Percentiles rank a stretch among this genome's conserved stretches.
phyloP scores from a whole-genome alignment of 768 basidiomycete species.

The Termitomyces sp. region DNA sequence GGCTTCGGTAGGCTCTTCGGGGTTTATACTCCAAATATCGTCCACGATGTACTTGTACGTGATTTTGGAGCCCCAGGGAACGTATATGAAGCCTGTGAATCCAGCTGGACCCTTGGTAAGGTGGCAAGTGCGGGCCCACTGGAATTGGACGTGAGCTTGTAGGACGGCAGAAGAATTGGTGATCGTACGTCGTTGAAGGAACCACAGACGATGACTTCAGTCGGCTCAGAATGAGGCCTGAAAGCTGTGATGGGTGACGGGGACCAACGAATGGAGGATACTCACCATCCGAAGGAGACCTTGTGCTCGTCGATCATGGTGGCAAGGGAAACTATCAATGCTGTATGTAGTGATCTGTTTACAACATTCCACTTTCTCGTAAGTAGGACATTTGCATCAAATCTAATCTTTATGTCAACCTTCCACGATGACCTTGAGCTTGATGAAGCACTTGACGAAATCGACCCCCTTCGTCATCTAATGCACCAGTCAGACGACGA shows the following conservation, averaged over 20 bases:
- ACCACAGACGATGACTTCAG: constrained; percentile 65
- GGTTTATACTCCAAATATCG: constrained; percentile 53
- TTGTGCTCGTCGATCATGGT: constrained; percentile 31
- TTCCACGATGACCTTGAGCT: constrained; percentile 31
- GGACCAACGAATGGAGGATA: neutral
- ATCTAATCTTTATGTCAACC: constrained; percentile 12
- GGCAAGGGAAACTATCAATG: neutral
- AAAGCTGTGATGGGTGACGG: constrained; percentile 7
- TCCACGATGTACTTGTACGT: constrained; percentile 82
- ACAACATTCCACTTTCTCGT: neutral
- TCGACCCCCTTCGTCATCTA: constrained; percentile 59
- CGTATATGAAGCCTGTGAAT: constrained; percentile 46
- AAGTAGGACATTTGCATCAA: neutral
- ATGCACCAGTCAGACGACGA: constrained; percentile 32
- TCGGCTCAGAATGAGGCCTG: constrained; percentile 58
- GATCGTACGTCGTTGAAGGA: constrained; percentile 69
- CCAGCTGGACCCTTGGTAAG: constrained; percentile 49
- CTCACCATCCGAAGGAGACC: constrained; percentile 48
- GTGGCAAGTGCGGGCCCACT: constrained; percentile 61
- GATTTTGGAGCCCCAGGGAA: constrained; percentile 62
- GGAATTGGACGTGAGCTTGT: constrained; percentile 10
- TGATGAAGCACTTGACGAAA: constrained; percentile 50
- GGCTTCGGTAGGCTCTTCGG: constrained; percentile 52
- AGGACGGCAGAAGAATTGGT: constrained; percentile 2
- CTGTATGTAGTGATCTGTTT: constrained; percentile 6